Base-by-base conservation (phyloP, 768 basidiomycete genomes). In the Melanogaster broomeanus region DNA sequence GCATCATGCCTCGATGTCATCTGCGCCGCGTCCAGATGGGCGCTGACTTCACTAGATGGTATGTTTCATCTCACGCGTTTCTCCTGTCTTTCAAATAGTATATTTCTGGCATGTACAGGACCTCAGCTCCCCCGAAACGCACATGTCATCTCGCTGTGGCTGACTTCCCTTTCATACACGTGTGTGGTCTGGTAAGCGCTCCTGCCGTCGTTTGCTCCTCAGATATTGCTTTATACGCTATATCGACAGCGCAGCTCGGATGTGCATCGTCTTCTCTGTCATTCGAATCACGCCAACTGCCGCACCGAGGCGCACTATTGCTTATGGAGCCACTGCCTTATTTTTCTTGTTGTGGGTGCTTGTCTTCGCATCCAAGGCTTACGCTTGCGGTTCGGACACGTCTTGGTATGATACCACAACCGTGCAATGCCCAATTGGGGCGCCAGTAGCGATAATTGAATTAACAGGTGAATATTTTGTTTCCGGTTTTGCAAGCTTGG, bases 231-330 rank as follows among this genome's bases (percentile, higher is more conserved):
- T 34, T 16, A 34, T 34, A 34, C 24, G 8, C 10, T 43, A 3
- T 24, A 7, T 15, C 9, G 38, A 12, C 21, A 56, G 60, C 60
- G 21, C 49, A 8, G 38, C 53, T 16, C 60, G 57, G 22, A 48
- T 56, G 45, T 59, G 61, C 27, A 51, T 62, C 25, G 19, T 62
- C 25, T 56, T 59, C 43, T 52, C 61, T 21, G 27, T 51, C 8
- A 41, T 53, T 21, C 49, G 60, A 37, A 39, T 56, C 11, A 8
- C 35, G 7, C 25, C 47, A 7, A 39, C 42, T 22, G n/a, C 37
- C 13, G 18, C 13, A 22, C 30, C 42, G 12, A 51, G 49, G 30
- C 47, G 52, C 13, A 24, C 13, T 22, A 24, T 61, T 24, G 41
- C 28, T 13, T 16, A 15, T 15, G 37, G 46, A 10, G 44, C 39